phyloP scores from a whole-genome alignment of 352 stramenopile genomes.

The Pythium rishiriense region DNA sequence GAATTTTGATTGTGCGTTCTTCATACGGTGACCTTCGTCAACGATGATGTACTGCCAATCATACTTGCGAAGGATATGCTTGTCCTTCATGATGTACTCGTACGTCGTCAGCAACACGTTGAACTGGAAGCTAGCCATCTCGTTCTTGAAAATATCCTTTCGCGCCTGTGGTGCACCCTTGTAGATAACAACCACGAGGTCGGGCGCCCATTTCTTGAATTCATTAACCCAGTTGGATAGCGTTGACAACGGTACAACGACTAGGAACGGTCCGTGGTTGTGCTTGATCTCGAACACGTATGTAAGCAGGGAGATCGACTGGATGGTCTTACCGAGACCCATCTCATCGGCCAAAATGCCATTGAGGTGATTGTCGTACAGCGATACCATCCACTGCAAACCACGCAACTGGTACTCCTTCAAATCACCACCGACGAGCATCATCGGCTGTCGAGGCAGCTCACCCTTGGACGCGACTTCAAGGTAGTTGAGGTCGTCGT shows the following conservation, averaged over 20 bases:
- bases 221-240: constrained; percentile 95
- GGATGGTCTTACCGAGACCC: constrained; percentile 89
- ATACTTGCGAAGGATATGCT: constrained; percentile 86
- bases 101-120: constrained; percentile 95
- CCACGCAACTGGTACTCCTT: constrained; percentile 99
- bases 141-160: constrained; percentile 77
- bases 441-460: constrained; percentile 90
- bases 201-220: constrained; percentile 93
- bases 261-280: constrained; percentile 95
- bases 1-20: constrained; percentile 91
- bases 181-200: constrained; percentile 98
- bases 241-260: constrained; percentile 96
- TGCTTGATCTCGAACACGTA: constrained; percentile 85
- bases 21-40: constrained; percentile 94
- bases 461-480: constrained; percentile 84
- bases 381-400: constrained; percentile 99
- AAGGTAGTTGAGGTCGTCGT: constrained; percentile 86
- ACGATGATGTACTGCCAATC: constrained; percentile 94
- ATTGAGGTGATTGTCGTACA: constrained; percentile 98
- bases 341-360: constrained; percentile 98
- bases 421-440: constrained; percentile 95
- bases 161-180: constrained; percentile 77
- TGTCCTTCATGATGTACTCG: constrained; percentile 94
- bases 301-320: constrained; percentile 84
- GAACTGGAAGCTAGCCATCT: constrained; percentile 88